Evolutionary conservation across 140 eudicot species (phyloP).

Genomic region (Stevia rebaudiana): DNA sequence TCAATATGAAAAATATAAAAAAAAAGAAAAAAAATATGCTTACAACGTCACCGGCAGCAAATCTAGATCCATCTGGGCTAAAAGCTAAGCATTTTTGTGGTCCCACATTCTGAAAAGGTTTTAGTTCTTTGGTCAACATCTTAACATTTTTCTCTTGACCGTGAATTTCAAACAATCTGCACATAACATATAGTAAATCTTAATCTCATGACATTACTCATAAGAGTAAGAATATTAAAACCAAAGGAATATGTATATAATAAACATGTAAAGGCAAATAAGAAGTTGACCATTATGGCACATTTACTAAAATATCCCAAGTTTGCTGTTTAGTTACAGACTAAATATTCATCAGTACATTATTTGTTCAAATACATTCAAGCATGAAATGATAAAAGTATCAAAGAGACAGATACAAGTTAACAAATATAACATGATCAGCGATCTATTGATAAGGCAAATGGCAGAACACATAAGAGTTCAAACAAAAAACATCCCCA

Average conservation of each 20-base stretch:
- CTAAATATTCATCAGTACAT: not conserved
- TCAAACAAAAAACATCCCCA: not conserved
- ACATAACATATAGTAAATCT: constrained; percentile 9
- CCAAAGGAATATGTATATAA: not conserved
- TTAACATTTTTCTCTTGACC: constrained; percentile 47
- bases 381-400: not conserved
- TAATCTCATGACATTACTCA: not conserved
- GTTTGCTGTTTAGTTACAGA: not conserved
- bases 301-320: not conserved
- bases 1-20: not conserved
- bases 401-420: constrained; percentile 4
- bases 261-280: not conserved
- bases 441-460: not conserved
- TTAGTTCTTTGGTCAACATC: constrained; percentile 44
- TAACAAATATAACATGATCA: not conserved
- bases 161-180: constrained; percentile 66
- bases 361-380: constrained; percentile 5
- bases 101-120: constrained; percentile 68
- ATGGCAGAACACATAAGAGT: not conserved
- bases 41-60: constrained; percentile 92
- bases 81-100: constrained; percentile 78
- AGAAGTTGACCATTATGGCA: not conserved
- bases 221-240: not conserved
- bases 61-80: constrained; percentile 85
- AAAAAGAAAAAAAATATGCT: constrained; percentile 10